phyloP scores from a whole-genome alignment of 2,329 filamentous ascomycete species.

The Cercospora sojina region DNA sequence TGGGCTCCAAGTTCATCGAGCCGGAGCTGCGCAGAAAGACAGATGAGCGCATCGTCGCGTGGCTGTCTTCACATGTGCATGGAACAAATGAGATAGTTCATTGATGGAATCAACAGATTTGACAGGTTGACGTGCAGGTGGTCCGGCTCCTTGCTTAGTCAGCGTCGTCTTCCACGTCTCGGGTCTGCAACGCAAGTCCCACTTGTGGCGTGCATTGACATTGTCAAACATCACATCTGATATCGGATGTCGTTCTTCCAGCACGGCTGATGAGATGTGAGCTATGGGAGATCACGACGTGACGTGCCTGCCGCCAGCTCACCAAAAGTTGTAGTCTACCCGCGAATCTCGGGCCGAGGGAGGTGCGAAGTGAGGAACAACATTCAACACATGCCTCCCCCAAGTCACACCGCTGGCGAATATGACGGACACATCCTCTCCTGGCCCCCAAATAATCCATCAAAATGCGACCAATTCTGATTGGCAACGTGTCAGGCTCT shows the following conservation, averaged over 20 bases:
- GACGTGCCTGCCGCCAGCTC: too few relatives aligned
- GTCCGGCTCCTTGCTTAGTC: not conserved
- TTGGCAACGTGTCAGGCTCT: not conserved
- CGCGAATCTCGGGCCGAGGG: not conserved
- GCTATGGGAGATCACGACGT: too few relatives aligned
- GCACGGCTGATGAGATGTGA: too few relatives aligned
- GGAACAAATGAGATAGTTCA: not conserved
- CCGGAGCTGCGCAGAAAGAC: not conserved
- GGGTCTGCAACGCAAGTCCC: too few relatives aligned
- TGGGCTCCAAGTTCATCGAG: not conserved
- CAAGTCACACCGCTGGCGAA: too few relatives aligned
- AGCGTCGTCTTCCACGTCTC: not conserved
- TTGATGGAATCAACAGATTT: not conserved
- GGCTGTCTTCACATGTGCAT: not conserved
- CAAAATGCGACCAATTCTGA: not conserved
- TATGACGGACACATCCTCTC: too few relatives aligned
- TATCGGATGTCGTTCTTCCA: not conserved
- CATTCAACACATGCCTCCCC: not conserved
- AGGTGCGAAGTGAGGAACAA: not conserved
- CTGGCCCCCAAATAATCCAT: not conserved
- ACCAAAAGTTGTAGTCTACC: too few relatives aligned
- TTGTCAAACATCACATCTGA: not conserved
- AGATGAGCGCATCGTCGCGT: not conserved
- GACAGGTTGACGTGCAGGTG: not conserved
- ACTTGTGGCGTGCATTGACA: not conserved